Percentiles rank a stretch among this genome's conserved stretches.
Conservation (phyloP, 2,329 filamentous ascomycete genomes). For the Trichoderma sp. region DNA sequence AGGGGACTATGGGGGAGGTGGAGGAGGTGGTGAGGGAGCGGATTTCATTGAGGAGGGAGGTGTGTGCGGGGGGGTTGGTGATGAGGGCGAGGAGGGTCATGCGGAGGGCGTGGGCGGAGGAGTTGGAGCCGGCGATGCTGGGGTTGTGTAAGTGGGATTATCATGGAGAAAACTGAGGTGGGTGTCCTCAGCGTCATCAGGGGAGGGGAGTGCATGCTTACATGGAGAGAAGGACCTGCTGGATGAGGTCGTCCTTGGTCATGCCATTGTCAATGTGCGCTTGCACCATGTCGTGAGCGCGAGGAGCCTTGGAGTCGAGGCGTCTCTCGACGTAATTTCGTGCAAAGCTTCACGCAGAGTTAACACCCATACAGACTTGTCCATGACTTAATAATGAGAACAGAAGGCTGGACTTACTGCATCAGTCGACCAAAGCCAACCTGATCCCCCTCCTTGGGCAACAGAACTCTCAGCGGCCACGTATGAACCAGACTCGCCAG, state of each 20-base stretch:
- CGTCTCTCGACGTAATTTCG: conserved; percentile 33
- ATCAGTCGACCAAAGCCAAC: conserved; percentile 46
- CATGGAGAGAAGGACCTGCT: conserved; percentile 28
- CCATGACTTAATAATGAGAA: no score
- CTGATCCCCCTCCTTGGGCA: conserved; percentile 44
- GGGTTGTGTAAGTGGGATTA: not conserved
- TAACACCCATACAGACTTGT: not conserved
- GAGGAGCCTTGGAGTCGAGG: conserved; percentile 30
- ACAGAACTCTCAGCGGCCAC: conserved; percentile 43
- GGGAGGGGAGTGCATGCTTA: not conserved
- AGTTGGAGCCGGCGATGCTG: conserved; percentile 63
- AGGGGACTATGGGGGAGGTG: conserved; percentile 43
- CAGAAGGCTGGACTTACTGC: conserved; percentile 36
- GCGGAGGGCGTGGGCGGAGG: conserved; percentile 57
- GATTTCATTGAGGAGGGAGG: conserved; percentile 48
- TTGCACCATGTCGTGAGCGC: conserved; percentile 31
- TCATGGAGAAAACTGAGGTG: no score
- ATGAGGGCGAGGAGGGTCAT: conserved; percentile 55
- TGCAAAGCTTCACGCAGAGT: conserved; percentile 26
- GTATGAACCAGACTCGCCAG: conserved; percentile 41
- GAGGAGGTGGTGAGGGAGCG: conserved; percentile 43
- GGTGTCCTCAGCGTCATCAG: no score
- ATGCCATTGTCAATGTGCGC: conserved; percentile 36
- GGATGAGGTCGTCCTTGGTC: conserved; percentile 27
- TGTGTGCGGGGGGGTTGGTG: conserved; percentile 48